Base-by-base conservation (phyloP, 2,329 filamentous ascomycete genomes). In the Clonostachys solani region DNA sequence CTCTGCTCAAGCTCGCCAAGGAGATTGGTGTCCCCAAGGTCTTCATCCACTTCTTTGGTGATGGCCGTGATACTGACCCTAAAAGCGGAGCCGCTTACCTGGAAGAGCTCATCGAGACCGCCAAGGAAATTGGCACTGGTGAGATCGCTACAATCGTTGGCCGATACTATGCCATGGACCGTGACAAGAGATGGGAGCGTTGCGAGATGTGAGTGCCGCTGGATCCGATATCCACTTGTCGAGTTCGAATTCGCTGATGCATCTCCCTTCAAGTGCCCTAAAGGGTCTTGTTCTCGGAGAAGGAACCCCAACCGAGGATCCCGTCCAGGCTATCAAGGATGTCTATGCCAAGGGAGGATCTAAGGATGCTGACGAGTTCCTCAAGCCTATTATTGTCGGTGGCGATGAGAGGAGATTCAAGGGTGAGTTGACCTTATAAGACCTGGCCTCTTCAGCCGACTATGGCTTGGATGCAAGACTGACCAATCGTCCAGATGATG, bases 121-220 rank as follows among this genome's bases (percentile, higher is more conserved):
- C 81, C 54, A 84, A 94, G 71, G 89, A 97, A 68, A 80, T 95
- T 55, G 92, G 90, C 41, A 71, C 86, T 53, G 94, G 92, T 56
- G 80, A 96, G 70, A 81, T 99, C 54, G 92, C 89, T 33, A 96
- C 94, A 36, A 81, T 97, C 43, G 92, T 97, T 50, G 94, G 94
- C 50, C 85, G 92, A 58, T 99, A 97, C 84, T 99, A 89, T 69
- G 90, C 91, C 71, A 99, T 99, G 94, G 94, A 99, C 77, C 92
- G 94, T 58, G 94, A 99, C 70, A 97, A 97, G 89, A 84, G 94
- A 67, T 99, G 94, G 94, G 94, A 99, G 64, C 83, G 94, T 64
- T 78, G 96, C 56, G 89, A 96, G 75, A 61, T 96, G 45, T 48
- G 33, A 36, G 50, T 49, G 5, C 16, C 6, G 10, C 12, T 18